Conservation (phyloP, 208 protist species). For the Strigomonas galati region DNA sequence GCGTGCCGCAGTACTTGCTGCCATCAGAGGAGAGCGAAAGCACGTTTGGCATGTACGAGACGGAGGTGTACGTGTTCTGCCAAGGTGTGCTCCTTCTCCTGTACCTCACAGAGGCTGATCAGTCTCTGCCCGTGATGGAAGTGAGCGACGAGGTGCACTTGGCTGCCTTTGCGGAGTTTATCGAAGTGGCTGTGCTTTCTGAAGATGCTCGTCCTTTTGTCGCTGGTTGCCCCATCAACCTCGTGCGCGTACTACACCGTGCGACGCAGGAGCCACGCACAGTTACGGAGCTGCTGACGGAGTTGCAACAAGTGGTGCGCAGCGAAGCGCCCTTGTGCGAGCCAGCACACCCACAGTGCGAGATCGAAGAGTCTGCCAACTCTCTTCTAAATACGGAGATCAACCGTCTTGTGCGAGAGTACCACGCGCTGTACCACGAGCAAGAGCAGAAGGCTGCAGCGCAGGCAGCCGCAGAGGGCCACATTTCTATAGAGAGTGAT, state of each 20-base stretch:
- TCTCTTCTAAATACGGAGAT: background rate
- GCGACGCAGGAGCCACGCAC: background rate
- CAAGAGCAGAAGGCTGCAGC: background rate
- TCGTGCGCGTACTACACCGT: background rate
- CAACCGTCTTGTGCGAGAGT: conserved; percentile 4
- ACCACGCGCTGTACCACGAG: background rate
- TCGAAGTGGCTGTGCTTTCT: background rate
- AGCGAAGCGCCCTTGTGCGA: background rate
- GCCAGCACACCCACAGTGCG: too few relatives aligned
- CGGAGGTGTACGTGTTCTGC: conserved; percentile 10
- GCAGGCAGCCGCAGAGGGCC: background rate
- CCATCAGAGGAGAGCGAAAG: background rate
- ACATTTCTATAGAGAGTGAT: background rate
- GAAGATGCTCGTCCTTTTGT: background rate
- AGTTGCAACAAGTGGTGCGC: background rate
- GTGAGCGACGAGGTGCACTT: background rate
- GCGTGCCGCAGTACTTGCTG: conserved; percentile 7
- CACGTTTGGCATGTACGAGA: background rate
- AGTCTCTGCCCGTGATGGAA: background rate
- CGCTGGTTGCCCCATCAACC: background rate
- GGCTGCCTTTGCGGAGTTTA: background rate
- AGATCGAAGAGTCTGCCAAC: background rate
- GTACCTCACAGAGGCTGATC: background rate
- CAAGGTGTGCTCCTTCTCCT: conserved; percentile 3
- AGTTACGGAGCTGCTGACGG: background rate